Evolutionary conservation across 192 early-diverging fungal species (phyloP), one percentile per base, ranked within the genome.

Genomic region (Chytriomyces sp.): DNA sequence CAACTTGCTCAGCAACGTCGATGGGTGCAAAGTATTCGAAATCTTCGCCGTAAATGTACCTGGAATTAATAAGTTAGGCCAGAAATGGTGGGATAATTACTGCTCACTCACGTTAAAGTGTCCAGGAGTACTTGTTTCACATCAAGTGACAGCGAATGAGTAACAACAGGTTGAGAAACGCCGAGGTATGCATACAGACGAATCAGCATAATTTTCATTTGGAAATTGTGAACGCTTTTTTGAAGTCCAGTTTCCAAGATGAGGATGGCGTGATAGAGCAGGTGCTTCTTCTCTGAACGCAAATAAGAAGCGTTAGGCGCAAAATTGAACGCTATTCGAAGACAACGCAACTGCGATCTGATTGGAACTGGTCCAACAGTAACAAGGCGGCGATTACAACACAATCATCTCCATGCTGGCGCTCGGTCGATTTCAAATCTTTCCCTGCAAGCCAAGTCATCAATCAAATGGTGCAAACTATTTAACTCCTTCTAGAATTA

Each of bases 61-160:
- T 91, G 61, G 43, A 61, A 5, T 5, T 71, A 1, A 11, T 5
- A 28, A 60, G 10, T 45, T 6, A 77, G 16, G 44, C 60, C 43
- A 18, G 47, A 66, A 44, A 59, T 53, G 16, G 43, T 9, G 24
- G 60, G 9, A 43, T 63, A 79, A 24, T 16, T 11, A 61, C 16
- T 46, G 45, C 11, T 11, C 35, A 7, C 24, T n/a, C 86, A 91
- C 70, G 91, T 91, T 65, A 97, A 81, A 0, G 97, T 95, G 77
- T 98, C 97, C 68, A 89, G 85, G 83, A 96, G 94, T n/a, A 97
- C 87, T 78, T 96, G 89, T 79, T 98, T 98, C 80, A 97, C 91
- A 66, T 92, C 91, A 86, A 98, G 87, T 86, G 64, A 85, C 84
- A 82, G 86, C 91, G 64, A 94, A 84, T 13, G 83, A 82, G 43